Base-by-base conservation (phyloP, 441 rosid species). In the Syzygium syzygioides region DNA sequence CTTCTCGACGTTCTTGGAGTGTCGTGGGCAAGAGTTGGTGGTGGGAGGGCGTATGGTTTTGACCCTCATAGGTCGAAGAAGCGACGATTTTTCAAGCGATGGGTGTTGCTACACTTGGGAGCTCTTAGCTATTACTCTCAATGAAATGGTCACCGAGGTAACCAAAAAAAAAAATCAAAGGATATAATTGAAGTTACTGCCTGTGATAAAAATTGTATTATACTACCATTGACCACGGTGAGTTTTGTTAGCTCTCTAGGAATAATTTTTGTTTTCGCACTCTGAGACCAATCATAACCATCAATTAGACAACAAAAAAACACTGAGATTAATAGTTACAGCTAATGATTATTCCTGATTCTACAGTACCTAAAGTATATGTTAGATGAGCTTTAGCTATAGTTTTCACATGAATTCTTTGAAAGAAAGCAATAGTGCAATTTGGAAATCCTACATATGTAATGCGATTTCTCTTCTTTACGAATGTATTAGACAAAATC, bases 111-210 rank as follows among this genome's bases (percentile, higher is more conserved):
- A 28, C 84, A 52, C n/a, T 64, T 88, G 80, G 84, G 53, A 85
- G 17, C 87, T 64, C 59, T 32, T 88, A 52, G 87, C 89, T 12
- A 41, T 54, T 48, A 84, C 83, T 52, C 87, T 88, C 53, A 62
- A n/a, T 23, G 37, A 52, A 50, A 60, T 88, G 89, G 89, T 84
- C 13, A 50, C 25, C 4, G 89, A 88, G 89, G 89, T 88, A 84
- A 64, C 8, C 3, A 9, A 0, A 8, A 18, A 64, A 30, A 64
- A 7, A 15, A 17, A 17, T 64, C 12, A 30, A 64, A 66, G 32
- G 79, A 32, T 3, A 30, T 37, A 32, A 41, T 66, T 32, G 37
- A 64, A n/a, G 37, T 62, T 62, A n/a, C 12, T 62, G 34, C 68
- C 34, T 14, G 2, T 6, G 14, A 34, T 11, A n/a, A 62, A 62